Evolutionary conservation across 1,284 basidiomycete genomes (phyloP).

Genomic region (Cystobasidium pallidum): DNA sequence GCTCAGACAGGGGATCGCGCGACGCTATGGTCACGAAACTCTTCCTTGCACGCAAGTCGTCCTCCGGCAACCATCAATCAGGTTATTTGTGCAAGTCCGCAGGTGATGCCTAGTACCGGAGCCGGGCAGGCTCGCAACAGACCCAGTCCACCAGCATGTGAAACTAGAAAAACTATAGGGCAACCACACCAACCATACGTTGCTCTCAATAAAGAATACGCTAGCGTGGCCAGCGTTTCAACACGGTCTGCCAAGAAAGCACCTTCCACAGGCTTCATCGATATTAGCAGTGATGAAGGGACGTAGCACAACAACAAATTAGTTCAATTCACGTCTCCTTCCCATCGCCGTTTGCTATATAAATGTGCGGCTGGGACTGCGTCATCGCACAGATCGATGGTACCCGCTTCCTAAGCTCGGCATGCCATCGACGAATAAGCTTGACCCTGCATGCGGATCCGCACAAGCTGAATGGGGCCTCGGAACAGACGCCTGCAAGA

Average conservation of each 20-base stretch:
- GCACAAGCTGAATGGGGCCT: slow-evolving; percentile 7
- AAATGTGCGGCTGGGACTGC: too few relatives aligned
- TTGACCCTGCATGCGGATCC: slow-evolving; percentile 1
- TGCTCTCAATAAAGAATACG: background rate
- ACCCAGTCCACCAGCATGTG: background rate
- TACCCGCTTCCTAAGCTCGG: background rate
- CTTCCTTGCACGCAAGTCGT: background rate
- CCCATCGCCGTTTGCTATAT: too few relatives aligned
- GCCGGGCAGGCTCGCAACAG: background rate
- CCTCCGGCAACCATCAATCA: background rate
- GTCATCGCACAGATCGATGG: too few relatives aligned
- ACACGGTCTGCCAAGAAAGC: background rate
- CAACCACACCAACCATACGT: background rate
- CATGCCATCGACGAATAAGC: background rate
- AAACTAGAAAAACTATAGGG: background rate
- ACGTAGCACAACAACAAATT: slow-evolving; percentile 2
- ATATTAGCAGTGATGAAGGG: slow-evolving; percentile 17
- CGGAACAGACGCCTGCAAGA: background rate
- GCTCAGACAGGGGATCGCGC: background rate
- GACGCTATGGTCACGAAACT: background rate
- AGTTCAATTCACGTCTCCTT: background rate
- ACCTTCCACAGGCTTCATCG: slow-evolving; percentile 11
- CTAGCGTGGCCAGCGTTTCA: background rate
- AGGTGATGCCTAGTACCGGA: background rate
- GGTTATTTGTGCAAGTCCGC: background rate